These are phyloP conservation scores for Trapa bicornis DNA, from an alignment of 345 rosid species.

Conservation along the genomic window DNA sequence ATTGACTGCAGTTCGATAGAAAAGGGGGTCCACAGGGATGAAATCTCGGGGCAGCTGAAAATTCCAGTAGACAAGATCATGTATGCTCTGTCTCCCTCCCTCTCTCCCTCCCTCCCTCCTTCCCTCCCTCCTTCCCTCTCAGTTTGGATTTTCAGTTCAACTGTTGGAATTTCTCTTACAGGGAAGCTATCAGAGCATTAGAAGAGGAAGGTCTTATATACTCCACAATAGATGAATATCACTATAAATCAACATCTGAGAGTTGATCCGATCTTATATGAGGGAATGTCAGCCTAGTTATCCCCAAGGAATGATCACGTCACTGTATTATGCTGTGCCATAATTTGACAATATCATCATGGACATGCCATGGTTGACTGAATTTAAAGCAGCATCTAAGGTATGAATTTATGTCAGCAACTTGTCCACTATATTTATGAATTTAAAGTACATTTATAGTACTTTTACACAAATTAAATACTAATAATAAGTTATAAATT, in stretches of 20 bases:
- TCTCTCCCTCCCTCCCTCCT: neutral
- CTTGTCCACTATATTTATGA: too few relatives aligned
- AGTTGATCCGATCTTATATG: neutral
- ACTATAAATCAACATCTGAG: conserved; percentile 66
- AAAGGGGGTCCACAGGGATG: conserved; percentile 70
- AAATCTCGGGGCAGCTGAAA: conserved; percentile 61
- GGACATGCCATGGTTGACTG: neutral
- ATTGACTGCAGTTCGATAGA: conserved; percentile 46
- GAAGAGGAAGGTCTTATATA: conserved; percentile 88
- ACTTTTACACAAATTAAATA: too few relatives aligned
- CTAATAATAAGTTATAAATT: too few relatives aligned
- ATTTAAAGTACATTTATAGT: too few relatives aligned
- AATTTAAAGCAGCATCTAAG: too few relatives aligned
- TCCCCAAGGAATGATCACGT: neutral
- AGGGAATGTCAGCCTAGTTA: neutral
- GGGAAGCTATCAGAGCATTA: conserved; percentile 59
- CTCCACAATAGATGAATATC: conserved; percentile 91
- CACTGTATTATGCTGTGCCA: neutral
- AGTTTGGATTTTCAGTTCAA: neutral
- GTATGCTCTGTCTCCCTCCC: conserved; percentile 26
- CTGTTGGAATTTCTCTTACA: conserved; percentile 10
- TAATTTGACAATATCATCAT: neutral
- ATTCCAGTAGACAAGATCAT: conserved; percentile 62
- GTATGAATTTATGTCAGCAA: too few relatives aligned
- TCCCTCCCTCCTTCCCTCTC: neutral